Conservation (phyloP, 2,329 filamentous ascomycete genomes). For the Metarhizium robertsii region DNA sequence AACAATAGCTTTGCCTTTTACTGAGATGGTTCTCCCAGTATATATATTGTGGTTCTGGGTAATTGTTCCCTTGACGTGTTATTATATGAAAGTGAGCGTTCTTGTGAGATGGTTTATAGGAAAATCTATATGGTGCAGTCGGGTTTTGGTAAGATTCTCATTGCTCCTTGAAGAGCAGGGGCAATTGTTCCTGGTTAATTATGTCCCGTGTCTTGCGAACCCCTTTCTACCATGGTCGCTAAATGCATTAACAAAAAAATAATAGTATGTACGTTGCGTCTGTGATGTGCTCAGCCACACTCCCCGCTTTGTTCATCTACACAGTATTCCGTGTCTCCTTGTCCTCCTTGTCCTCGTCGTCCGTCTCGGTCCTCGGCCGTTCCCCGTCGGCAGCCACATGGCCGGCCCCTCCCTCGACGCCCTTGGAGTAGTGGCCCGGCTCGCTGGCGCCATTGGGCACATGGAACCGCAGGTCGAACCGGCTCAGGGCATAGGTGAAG, state of each 20-base stretch:
- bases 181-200: not conserved
- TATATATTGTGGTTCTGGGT: not conserved
- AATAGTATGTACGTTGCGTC: too few species aligned
- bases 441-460: conserved; percentile 60
- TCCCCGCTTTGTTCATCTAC: not conserved
- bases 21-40: not conserved
- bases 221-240: not conserved
- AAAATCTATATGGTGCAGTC: too few species aligned
- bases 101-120: too few species aligned
- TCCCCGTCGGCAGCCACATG: conserved; percentile 17
- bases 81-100: not conserved
- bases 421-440: conserved; percentile 39
- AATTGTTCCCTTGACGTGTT: not conserved
- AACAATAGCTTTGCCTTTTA: not conserved
- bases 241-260: too few species aligned
- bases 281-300: not conserved
- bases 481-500: conserved; percentile 52
- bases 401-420: conserved; percentile 12
- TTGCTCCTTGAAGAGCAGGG: not conserved
- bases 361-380: conserved; percentile 10
- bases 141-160: too few species aligned
- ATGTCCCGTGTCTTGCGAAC: too few species aligned
- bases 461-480: conserved; percentile 69
- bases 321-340: conserved; percentile 5
- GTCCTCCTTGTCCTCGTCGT: conserved; percentile 13